Conservation (phyloP, 129 eudicot genomes). For the Saussurea involucrata region DNA sequence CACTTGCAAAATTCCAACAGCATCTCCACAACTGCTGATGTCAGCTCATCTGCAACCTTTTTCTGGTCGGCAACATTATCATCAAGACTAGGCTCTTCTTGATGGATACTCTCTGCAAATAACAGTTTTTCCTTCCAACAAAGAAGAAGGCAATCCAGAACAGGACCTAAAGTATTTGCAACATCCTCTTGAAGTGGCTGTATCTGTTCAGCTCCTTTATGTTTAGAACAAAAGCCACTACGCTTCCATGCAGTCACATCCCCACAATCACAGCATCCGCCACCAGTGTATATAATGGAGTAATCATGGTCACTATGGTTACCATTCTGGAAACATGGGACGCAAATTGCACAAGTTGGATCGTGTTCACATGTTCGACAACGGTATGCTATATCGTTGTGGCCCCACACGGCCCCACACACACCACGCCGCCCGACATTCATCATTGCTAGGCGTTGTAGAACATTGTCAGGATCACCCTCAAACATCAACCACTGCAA, state of each 20-base stretch:
- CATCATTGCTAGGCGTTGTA: conserved; percentile 44
- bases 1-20: conserved; percentile 75
- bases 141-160: conserved; percentile 58
- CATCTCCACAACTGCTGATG: conserved; percentile 77
- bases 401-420: conserved; percentile 98
- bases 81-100: conserved; percentile 30
- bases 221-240: conserved; percentile 95
- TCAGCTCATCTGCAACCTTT: conserved; percentile 57
- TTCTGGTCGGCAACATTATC: conserved; percentile 27
- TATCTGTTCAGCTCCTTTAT: conserved; percentile 95
- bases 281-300: conserved; percentile 89
- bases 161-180: conserved; percentile 72
- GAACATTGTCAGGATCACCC: conserved; percentile 53
- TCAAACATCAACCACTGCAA: conserved; percentile 98
- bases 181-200: conserved; percentile 76
- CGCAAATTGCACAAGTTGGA: conserved; percentile 97
- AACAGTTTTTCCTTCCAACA: conserved; percentile 57
- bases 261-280: conserved; percentile 99
- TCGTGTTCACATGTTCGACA: conserved; percentile 98
- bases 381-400: conserved; percentile 85
- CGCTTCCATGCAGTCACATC: conserved; percentile 98
- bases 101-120: conserved; percentile 28
- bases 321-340: conserved; percentile 94
- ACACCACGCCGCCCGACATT: conserved; percentile 76
- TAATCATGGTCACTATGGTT: conserved; percentile 90